phyloP scores from a whole-genome alignment of 2,329 filamentous ascomycete species.

The Colletotrichum destructivum region DNA sequence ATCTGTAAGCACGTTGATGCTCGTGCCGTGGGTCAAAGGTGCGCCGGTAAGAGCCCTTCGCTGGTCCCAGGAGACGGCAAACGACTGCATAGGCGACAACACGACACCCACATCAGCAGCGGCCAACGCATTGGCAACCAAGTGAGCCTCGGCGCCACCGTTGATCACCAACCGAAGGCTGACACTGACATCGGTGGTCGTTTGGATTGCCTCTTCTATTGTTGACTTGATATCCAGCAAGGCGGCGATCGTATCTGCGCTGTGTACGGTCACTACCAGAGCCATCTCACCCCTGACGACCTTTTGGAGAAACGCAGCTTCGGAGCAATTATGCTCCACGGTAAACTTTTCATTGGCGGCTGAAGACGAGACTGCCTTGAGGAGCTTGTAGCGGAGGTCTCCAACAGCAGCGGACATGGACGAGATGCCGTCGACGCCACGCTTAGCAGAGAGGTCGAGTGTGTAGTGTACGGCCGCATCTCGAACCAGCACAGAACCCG shows the following conservation, averaged over 20 bases:
- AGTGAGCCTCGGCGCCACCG: constrained; percentile 74
- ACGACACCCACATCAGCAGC: constrained; percentile 71
- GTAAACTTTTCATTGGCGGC: constrained; percentile 52
- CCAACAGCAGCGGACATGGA: constrained; percentile 70
- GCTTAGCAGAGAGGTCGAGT: constrained; percentile 64
- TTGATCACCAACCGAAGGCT: constrained; percentile 68
- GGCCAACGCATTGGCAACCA: constrained; percentile 72
- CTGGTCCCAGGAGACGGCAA: constrained; percentile 71
- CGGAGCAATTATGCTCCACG: constrained; percentile 61
- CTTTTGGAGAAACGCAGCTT: constrained; percentile 64
- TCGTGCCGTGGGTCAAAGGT: constrained; percentile 76
- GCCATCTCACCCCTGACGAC: constrained; percentile 69
- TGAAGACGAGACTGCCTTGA: constrained; percentile 61
- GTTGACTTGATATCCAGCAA: constrained; percentile 70
- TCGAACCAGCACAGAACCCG: constrained; percentile 66
- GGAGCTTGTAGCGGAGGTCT: constrained; percentile 66
- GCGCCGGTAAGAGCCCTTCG: constrained; percentile 74
- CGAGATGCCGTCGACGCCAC: constrained; percentile 51
- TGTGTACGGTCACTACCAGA: constrained; percentile 72
- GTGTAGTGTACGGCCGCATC: constrained; percentile 74
- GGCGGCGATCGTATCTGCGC: constrained; percentile 74
- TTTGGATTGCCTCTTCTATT: constrained; percentile 61
- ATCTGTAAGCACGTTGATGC: constrained; percentile 68
- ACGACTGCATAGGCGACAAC: constrained; percentile 71
- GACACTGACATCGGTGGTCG: not conserved